These are phyloP conservation scores for Pseudotsuga menziesii DNA, from an alignment of 75 land plant genomes.

Conservation along the genomic window DNA sequence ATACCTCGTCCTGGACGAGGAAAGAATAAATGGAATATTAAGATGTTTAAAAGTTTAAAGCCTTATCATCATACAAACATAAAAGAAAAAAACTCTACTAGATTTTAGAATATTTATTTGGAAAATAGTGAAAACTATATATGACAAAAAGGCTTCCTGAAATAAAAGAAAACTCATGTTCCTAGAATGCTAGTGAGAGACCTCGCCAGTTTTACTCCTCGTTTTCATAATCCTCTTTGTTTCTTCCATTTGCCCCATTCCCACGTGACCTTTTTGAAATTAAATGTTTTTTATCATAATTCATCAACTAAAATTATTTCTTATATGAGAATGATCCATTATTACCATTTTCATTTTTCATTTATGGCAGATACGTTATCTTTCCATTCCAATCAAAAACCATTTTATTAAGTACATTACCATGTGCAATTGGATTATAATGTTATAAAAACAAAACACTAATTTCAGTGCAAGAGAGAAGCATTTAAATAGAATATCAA, in stretches of 20 bases:
- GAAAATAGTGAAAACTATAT: neutral
- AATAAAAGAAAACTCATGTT: neutral
- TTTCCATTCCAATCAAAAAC: too few relatives aligned
- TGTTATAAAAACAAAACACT: too few relatives aligned
- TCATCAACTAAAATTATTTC: too few relatives aligned
- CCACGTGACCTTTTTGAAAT: neutral
- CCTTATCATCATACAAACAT: neutral
- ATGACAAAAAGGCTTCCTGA: neutral
- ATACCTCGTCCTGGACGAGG: neutral
- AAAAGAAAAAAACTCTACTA: neutral
- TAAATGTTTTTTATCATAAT: too few relatives aligned
- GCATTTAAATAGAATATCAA: too few relatives aligned
- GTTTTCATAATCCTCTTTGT: neutral
- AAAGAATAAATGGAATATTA: neutral
- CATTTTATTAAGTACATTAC: too few relatives aligned
- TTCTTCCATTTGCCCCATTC: neutral
- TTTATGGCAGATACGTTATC: too few relatives aligned
- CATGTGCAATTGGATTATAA: too few relatives aligned
- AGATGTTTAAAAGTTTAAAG: too few relatives aligned
- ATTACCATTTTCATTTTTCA: too few relatives aligned
- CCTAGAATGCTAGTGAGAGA: neutral
- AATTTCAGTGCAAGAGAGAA: too few relatives aligned
- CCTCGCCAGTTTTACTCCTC: neutral
- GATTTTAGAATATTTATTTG: neutral
- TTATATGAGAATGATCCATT: too few relatives aligned